Evolutionary conservation across 305 asterid species (phyloP), one percentile per base, ranked within the genome.

Genomic region (Coffea humblotiana): DNA sequence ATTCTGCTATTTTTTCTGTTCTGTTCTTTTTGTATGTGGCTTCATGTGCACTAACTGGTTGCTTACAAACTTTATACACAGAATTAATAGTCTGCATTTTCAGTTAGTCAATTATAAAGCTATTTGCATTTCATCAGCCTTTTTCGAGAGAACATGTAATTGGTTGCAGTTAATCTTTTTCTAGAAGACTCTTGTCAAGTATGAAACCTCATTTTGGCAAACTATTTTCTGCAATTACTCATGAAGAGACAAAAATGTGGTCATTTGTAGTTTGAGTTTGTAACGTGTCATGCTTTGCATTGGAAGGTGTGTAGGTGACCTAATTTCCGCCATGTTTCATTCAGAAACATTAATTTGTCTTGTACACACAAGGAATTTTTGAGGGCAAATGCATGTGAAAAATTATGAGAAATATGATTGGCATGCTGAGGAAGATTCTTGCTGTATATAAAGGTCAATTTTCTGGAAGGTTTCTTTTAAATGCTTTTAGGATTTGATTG

Each of bases 341-440:
- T 37, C 21, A 60, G 35, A 25, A 79, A 19, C 45, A 29, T 14
- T 47, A 35, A 58, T 21, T 7, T 27, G 64, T 72, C 19, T 32
- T 37, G 70, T 9, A 6, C 13, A 27, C 13, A 60, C 40, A 27
- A 29, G 45, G 29, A 27, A 49, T 51, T 15, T 49, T 27, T 4
- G n/a, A 40, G 63, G 51, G 32, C 19, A 27, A 54, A 54, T 74
- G 40, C 49, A 35, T 13, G 49, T 56, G 35, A 35, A 58, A 48
- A 74, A 65, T 74, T 37, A 18, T 32, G n/a, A 74, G 68, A 74
- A 61, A 37, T 61, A 21, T 43, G 71, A 61, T 61, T n/a, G 43
- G 47, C n/a, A 6, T 15, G 37, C 70, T 27, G 69, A 37, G 13
- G 69, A 64, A 64, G 8, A 64, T 10, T 58, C 25, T 58, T 35